These are phyloP conservation scores for Rosa persica DNA, from an alignment of 306 rosid species.

Conservation along the genomic window DNA sequence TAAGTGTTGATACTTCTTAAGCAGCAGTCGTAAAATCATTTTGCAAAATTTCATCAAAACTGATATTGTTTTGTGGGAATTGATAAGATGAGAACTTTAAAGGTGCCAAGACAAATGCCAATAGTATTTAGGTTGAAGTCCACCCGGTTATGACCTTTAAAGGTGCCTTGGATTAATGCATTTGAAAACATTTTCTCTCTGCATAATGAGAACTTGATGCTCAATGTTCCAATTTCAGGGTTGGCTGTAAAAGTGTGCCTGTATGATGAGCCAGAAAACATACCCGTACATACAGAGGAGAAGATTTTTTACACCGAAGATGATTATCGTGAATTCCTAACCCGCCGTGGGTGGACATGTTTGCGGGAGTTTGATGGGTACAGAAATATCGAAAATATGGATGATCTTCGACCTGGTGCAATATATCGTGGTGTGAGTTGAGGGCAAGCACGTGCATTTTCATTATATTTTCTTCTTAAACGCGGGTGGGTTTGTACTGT, in stretches of 20 bases:
- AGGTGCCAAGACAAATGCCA: not conserved
- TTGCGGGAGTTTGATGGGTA: constrained; percentile 81
- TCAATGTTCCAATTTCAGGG: constrained; percentile 54
- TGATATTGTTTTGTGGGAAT: not conserved
- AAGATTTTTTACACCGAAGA: constrained; percentile 82
- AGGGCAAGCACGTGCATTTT: constrained; percentile 15
- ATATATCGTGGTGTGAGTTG: constrained; percentile 78
- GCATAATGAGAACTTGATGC: constrained; percentile 3
- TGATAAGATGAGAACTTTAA: not conserved
- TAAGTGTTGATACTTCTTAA: not conserved
- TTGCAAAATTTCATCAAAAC: not conserved
- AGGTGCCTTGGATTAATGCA: not conserved
- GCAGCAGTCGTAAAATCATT: not conserved
- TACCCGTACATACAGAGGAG: constrained; percentile 80
- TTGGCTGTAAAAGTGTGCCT: constrained; percentile 78
- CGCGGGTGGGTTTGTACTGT: constrained; percentile 7
- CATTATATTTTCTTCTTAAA: constrained; percentile 16
- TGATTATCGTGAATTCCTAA: constrained; percentile 76
- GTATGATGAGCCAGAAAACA: constrained; percentile 78
- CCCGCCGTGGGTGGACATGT: constrained; percentile 75
- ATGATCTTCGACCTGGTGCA: constrained; percentile 88
- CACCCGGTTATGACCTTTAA: not conserved
- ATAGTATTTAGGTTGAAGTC: not conserved
- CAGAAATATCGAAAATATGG: constrained; percentile 81
- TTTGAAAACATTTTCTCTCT: not conserved